Evolutionary conservation across 768 basidiomycete species (phyloP).

Genomic region (Asterophora parasitica): DNA sequence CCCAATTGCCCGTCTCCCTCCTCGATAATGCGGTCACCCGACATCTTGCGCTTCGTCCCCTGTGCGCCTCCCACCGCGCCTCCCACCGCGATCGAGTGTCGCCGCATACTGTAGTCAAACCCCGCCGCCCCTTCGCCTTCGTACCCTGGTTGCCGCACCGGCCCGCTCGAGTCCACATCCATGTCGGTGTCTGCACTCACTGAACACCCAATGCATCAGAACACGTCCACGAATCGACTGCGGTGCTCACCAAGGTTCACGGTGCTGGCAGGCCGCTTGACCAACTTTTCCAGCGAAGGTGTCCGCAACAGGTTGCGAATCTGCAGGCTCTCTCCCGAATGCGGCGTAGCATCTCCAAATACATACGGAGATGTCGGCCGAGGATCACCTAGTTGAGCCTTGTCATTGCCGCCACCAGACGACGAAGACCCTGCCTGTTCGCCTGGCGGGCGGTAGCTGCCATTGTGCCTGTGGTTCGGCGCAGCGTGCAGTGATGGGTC

Average conservation of each 20-base stretch:
- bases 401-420: constrained; percentile 26
- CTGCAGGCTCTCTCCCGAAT: constrained; percentile 36
- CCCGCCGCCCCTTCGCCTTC: constrained; percentile 46
- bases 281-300: constrained; percentile 43
- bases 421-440: constrained; percentile 22
- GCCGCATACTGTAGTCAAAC: constrained; percentile 66
- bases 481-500: constrained; percentile 76
- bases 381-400: constrained; percentile 35
- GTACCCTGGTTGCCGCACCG: constrained; percentile 25
- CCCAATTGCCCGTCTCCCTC: constrained; percentile 64
- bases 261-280: constrained; percentile 18
- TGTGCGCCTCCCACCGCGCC: constrained; percentile 46
- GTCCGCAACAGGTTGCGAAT: constrained; percentile 59
- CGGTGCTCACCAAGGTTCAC: constrained; percentile 24
- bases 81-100: constrained; percentile 68
- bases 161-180: constrained; percentile 33
- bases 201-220: too few relatives aligned
- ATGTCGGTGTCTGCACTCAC: constrained; percentile 34
- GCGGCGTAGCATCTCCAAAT: constrained; percentile 60
- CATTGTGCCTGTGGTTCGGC: constrained; percentile 26
- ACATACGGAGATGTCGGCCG: constrained; percentile 65
- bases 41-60: constrained; percentile 83
- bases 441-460: constrained; percentile 19
- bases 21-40: constrained; percentile 56
- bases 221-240: constrained; percentile 2